Conservation (phyloP, 495 filamentous ascomycete species). For the Penicillium steckii region DNA sequence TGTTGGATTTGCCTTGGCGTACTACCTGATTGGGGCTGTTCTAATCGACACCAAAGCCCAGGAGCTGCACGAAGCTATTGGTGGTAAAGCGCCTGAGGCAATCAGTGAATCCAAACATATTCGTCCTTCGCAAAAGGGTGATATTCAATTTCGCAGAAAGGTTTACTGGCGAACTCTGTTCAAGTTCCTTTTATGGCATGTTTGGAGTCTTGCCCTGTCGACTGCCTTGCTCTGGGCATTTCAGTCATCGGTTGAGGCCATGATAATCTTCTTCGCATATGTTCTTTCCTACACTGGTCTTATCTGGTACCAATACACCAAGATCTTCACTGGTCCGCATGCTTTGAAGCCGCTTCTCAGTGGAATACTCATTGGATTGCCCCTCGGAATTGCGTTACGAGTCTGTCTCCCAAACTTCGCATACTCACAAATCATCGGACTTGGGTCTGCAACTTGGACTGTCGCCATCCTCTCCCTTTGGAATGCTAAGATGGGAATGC, state of each 20-base stretch:
- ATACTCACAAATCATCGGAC: constrained; percentile 51
- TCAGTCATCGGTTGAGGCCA: constrained; percentile 36
- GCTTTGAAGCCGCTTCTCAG: constrained; percentile 50
- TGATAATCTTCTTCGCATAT: constrained; percentile 53
- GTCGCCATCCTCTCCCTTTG: constrained; percentile 49
- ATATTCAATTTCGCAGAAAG: constrained; percentile 46
- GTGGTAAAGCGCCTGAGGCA: constrained; percentile 31
- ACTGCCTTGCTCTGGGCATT: constrained; percentile 56
- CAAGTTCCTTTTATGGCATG: constrained; percentile 53
- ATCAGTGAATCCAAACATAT: constrained; percentile 37
- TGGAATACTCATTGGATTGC: constrained; percentile 46
- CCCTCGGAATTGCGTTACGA: constrained; percentile 45
- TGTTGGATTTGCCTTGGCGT: constrained; percentile 56
- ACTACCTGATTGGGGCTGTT: constrained; percentile 60
- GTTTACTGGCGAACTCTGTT: constrained; percentile 55
- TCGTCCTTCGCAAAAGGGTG: constrained; percentile 42
- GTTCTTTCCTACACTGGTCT: constrained; percentile 56
- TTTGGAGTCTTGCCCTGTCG: constrained; percentile 54
- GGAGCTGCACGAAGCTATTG: constrained; percentile 50
- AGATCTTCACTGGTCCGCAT: constrained; percentile 56
- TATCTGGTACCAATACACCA: constrained; percentile 61
- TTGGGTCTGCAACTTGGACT: constrained; percentile 54
- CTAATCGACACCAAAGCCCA: constrained; percentile 58
- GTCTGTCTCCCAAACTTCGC: constrained; percentile 33
- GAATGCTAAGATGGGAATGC: constrained; percentile 45